These are phyloP conservation scores for Aspergillus carlsbadensis DNA, from an alignment of 495 filamentous ascomycete species.

Conservation along the genomic window DNA sequence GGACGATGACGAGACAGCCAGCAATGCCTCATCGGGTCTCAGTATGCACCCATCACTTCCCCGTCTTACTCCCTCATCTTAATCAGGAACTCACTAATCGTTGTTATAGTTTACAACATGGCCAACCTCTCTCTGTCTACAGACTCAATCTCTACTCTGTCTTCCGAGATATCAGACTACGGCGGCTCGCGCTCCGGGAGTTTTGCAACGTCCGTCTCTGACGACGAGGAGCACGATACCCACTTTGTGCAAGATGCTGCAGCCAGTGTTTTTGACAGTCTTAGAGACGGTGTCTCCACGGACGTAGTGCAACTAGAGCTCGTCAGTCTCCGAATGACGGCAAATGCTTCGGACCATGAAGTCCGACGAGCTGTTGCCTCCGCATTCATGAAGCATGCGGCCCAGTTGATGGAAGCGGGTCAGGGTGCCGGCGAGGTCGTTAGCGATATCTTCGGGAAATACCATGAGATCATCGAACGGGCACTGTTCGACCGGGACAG, in stretches of 20 bases:
- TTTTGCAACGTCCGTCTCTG: slow-evolving; percentile 55
- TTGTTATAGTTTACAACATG: slow-evolving; percentile 63
- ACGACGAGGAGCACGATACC: slow-evolving; percentile 58
- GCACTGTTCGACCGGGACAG: slow-evolving; percentile 57
- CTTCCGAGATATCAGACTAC: slow-evolving; percentile 47
- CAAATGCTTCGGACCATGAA: slow-evolving; percentile 83
- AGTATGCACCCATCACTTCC: slow-evolving; percentile 36
- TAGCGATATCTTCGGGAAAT: slow-evolving; percentile 53
- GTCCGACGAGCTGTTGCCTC: slow-evolving; percentile 82
- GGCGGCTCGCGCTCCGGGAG: slow-evolving; percentile 48
- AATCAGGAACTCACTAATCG: slow-evolving; percentile 11
- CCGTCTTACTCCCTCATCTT: slow-evolving; percentile 29
- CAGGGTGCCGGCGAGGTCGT: slow-evolving; percentile 64
- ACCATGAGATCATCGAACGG: slow-evolving; percentile 57
- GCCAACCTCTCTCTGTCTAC: slow-evolving; percentile 65
- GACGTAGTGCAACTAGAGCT: slow-evolving; percentile 89
- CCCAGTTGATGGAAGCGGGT: slow-evolving; percentile 65
- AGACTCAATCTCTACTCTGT: slow-evolving; percentile 76
- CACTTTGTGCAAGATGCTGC: slow-evolving; percentile 88
- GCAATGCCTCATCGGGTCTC: slow-evolving; percentile 50
- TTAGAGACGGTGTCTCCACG: slow-evolving; percentile 71
- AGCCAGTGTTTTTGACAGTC: slow-evolving; percentile 75
- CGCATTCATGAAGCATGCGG: slow-evolving; percentile 79
- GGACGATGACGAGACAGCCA: slow-evolving; percentile 46
- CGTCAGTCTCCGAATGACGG: slow-evolving; percentile 80